Evolutionary conservation across 1,284 basidiomycete species (phyloP), one percentile per base, ranked within the genome.

Genomic region (Sporisorium sorghi): DNA sequence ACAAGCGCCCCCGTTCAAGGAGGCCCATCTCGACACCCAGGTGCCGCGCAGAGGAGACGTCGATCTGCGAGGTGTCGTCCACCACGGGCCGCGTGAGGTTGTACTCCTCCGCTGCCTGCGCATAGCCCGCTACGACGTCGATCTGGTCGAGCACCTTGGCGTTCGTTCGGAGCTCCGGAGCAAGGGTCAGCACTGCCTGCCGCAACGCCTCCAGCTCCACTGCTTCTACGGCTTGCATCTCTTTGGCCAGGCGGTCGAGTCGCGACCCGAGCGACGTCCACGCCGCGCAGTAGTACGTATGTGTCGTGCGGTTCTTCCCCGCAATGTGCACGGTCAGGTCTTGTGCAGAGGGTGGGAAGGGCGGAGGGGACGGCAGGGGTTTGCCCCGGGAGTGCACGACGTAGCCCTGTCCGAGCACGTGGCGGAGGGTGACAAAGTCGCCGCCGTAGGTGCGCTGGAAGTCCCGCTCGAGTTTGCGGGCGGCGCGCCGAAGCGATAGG

Each of bases 11-110:
- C 6, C 89, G 87, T 0, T 88, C 88, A 40, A 94, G 86, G 1
- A 99, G 88, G 2, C 94, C 94, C 5, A 93, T 87, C 85, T 99
- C 95, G 8, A 98, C 96, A 0, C 92, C 91, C 0, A 96, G 93
- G 86, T 99, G 96, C 12, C 96, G 89, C 11, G 93, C 95, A 61
- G 92, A 90, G 5, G 86, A 85, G 21, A 98, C 90, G 5, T 89
- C 84, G 66, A 93, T 44, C 21, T 73, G 56, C 19, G 55, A 46
- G 39, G 65, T 88, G 10, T 91, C 89, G 33, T 87, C 88, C 24
- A 98, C 83, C 0, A 85, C 80, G 0, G 96, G 96, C 35, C 90
- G 87, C 1, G 91, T 89, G 77, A 94, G 91, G 49, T 89, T 88
- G 85, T 92, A 88, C 73, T 97, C 93, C 1, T 87, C 85, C 0